Percentiles rank a stretch among this genome's conserved stretches.
Conservation (phyloP, 768 basidiomycete genomes). For the Leccinum boreale region DNA sequence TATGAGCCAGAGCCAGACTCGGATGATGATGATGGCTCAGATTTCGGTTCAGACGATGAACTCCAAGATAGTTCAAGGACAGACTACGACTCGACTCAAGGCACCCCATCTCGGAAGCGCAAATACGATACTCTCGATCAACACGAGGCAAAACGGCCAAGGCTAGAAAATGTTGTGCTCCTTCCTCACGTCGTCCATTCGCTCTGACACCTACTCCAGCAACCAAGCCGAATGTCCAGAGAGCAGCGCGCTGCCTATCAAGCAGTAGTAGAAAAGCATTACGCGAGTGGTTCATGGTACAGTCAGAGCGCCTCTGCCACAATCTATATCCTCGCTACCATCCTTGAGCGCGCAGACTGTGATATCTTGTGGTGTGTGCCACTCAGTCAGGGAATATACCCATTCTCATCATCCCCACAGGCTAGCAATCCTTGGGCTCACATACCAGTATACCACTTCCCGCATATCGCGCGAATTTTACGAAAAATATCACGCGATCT, state of each 20-base stretch:
- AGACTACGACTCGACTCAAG: slow-evolving; percentile 40
- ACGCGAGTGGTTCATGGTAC: slow-evolving; percentile 78
- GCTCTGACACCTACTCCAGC: slow-evolving; percentile 28
- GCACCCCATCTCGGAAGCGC: slow-evolving; percentile 46
- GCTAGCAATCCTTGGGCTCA: slow-evolving; percentile 91
- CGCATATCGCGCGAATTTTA: slow-evolving; percentile 86
- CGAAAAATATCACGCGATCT: slow-evolving; percentile 75
- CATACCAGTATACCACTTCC: slow-evolving; percentile 86
- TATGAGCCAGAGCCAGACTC: slow-evolving; percentile 77
- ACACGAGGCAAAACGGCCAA: slow-evolving; percentile 54
- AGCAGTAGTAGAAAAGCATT: slow-evolving; percentile 73
- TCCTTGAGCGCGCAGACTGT: slow-evolving; percentile 90
- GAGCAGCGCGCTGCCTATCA: slow-evolving; percentile 68
- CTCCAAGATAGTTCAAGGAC: slow-evolving; percentile 39
- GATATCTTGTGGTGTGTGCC: slow-evolving; percentile 80
- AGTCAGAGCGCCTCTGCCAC: slow-evolving; percentile 89
- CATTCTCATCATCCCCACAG: slow-evolving; percentile 36
- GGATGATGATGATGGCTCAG: slow-evolving; percentile 53
- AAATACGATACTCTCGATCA: slow-evolving; percentile 40
- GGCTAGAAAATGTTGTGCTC: slow-evolving; percentile 44
- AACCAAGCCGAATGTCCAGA: slow-evolving; percentile 57
- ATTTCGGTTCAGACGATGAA: slow-evolving; percentile 43
- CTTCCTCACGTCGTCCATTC: neutral
- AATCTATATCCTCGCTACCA: slow-evolving; percentile 85
- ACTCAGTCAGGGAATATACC: neutral